A percentile compares a stretch with the other conserved stretches of the same genome.
These are phyloP conservation scores for Trametes maxima DNA, from an alignment of 768 basidiomycete species.

Conservation along the genomic window DNA sequence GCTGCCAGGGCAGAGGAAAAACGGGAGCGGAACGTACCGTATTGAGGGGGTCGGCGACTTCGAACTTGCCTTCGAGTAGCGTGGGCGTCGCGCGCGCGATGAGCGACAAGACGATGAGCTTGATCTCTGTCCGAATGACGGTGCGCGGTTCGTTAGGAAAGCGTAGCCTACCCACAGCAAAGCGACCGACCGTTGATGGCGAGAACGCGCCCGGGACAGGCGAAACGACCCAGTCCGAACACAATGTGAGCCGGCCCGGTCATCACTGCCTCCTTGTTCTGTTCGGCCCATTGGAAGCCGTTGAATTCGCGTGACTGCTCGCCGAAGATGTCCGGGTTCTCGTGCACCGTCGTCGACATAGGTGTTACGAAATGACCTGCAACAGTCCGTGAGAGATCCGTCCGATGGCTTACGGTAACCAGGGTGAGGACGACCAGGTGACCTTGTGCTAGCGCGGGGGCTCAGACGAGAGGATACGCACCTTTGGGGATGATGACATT, in stretches of 20 bases:
- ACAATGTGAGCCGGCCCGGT: slow-evolving; percentile 33
- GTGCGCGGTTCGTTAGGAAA: not conserved
- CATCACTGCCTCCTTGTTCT: slow-evolving; percentile 34
- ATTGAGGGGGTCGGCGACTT: slow-evolving; percentile 38
- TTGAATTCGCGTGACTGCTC: slow-evolving; percentile 32
- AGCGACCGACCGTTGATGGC: slow-evolving; percentile 34
- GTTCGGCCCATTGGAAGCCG: slow-evolving; percentile 36
- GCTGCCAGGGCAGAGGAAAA: not conserved
- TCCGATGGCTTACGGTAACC: too few species aligned
- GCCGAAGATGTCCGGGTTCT: slow-evolving; percentile 30
- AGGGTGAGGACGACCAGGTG: too few species aligned
- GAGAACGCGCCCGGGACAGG: slow-evolving; percentile 38
- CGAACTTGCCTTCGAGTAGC: slow-evolving; percentile 35
- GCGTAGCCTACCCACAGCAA: not conserved
- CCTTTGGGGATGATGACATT: slow-evolving; percentile 37
- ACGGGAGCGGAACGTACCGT: slow-evolving; percentile 11
- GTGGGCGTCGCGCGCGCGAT: slow-evolving; percentile 34
- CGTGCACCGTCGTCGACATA: slow-evolving; percentile 34
- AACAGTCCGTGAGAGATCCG: not conserved
- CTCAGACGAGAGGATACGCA: not conserved
- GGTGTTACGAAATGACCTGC: slow-evolving; percentile 35
- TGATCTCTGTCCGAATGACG: slow-evolving; percentile 32
- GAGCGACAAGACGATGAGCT: slow-evolving; percentile 37
- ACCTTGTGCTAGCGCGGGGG: not conserved
- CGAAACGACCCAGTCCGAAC: slow-evolving; percentile 40